phyloP scores from a whole-genome alignment of 1,284 basidiomycete genomes.

The Chiua sp. region DNA sequence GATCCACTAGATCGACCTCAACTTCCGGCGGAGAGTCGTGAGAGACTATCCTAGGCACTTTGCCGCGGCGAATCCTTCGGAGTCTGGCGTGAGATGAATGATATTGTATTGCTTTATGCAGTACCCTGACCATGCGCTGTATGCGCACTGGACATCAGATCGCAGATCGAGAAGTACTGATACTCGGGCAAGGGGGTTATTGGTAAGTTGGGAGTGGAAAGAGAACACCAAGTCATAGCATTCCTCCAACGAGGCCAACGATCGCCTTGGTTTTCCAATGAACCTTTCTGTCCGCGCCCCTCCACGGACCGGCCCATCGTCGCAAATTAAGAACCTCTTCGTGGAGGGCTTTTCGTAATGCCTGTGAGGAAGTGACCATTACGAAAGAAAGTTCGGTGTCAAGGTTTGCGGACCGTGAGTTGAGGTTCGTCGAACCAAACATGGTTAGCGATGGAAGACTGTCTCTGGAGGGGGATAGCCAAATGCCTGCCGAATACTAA shows the following conservation, averaged over 20 bases:
- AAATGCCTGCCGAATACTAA: conserved; percentile 65
- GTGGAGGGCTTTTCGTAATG: conserved; percentile 45
- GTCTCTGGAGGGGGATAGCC: conserved; percentile 69
- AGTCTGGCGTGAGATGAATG: conserved; percentile 7
- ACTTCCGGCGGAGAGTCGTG: conserved; percentile 9
- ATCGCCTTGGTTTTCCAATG: conserved; percentile 72
- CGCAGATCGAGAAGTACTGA: neutral
- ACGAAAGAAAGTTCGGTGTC: conserved; percentile 95
- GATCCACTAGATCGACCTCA: neutral
- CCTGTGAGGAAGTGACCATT: conserved; percentile 68
- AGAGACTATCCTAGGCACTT: neutral
- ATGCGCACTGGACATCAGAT: neutral
- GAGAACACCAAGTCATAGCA: conserved; percentile 45
- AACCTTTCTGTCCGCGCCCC: conserved; percentile 69
- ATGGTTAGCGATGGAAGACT: conserved; percentile 78
- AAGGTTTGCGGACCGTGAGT: conserved; percentile 87
- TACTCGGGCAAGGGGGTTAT: neutral
- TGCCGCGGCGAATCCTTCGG: neutral
- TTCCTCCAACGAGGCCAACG: conserved; percentile 68
- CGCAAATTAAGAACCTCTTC: conserved; percentile 55
- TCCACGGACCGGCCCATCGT: conserved; percentile 56
- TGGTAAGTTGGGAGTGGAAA: conserved; percentile 16
- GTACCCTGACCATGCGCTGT: neutral
- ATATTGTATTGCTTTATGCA: conserved; percentile 1
- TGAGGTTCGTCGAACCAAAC: conserved; percentile 96